phyloP scores from a whole-genome alignment of 2,329 filamentous ascomycete species.

The Colletotrichum simmondsii region DNA sequence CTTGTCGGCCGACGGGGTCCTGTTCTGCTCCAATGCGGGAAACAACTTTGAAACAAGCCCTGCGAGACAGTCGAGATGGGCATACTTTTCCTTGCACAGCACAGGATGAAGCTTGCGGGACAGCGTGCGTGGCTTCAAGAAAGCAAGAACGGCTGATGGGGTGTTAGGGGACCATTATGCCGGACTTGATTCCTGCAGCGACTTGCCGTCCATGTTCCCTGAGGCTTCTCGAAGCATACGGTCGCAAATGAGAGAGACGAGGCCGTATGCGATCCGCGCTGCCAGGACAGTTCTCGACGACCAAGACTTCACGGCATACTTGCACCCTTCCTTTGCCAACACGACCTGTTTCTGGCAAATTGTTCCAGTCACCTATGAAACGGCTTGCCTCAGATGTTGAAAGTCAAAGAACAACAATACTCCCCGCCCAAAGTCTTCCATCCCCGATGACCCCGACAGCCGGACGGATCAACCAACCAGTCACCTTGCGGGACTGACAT shows the following conservation, averaged over 20 bases:
- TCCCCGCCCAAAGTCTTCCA: conserved; percentile 8
- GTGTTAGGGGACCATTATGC: background rate
- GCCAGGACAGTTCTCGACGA: background rate
- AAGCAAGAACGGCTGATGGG: background rate
- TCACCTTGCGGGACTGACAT: conserved; percentile 22
- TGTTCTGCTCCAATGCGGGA: conserved; percentile 6
- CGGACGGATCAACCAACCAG: conserved; percentile 28
- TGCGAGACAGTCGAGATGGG: conserved; percentile 15
- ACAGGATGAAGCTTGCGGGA: background rate
- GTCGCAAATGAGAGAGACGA: background rate
- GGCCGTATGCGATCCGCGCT: background rate
- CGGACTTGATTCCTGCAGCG: background rate
- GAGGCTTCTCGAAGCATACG: background rate
- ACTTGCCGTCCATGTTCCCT: background rate
- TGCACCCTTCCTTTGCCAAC: background rate
- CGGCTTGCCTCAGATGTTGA: conserved; percentile 8
- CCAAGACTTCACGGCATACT: background rate
- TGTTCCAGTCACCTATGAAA: conserved; percentile 11
- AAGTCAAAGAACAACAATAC: conserved; percentile 1
- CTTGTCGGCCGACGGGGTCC: conserved; percentile 20
- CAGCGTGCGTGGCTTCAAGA: background rate
- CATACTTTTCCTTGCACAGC: background rate
- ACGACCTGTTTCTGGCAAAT: background rate
- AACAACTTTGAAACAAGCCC: conserved; percentile 29
- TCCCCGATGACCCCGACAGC: conserved; percentile 8